phyloP scores from a whole-genome alignment of 164 flowering plant genomes.

The Stephania yunnanensis region DNA sequence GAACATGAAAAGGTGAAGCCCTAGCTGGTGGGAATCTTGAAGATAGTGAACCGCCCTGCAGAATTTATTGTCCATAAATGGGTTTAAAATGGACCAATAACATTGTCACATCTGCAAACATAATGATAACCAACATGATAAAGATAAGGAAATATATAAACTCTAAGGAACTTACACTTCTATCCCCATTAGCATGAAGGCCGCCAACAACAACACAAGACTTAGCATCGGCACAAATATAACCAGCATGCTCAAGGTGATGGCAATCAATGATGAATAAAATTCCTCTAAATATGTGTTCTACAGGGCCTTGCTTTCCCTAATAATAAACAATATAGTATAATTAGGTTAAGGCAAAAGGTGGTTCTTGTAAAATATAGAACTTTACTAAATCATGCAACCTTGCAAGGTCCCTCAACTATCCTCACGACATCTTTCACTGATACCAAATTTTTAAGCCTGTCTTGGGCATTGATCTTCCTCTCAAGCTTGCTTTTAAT shows the following conservation, averaged over 20 bases:
- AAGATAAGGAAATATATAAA: neutral
- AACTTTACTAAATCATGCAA: constrained; percentile 20
- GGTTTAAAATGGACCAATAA: neutral
- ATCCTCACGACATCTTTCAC: constrained; percentile 84
- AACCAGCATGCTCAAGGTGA: constrained; percentile 98
- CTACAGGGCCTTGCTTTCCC: constrained; percentile 99
- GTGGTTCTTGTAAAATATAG: neutral
- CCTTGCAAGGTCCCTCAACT: constrained; percentile 84
- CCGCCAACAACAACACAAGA: constrained; percentile 85
- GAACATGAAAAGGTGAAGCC: constrained; percentile 45
- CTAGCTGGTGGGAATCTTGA: constrained; percentile 51
- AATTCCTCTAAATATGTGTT: constrained; percentile 77
- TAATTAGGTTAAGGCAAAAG: constrained; percentile 1
- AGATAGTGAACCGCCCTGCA: constrained; percentile 47
- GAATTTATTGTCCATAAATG: neutral
- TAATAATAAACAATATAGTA: constrained; percentile 16
- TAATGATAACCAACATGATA: neutral
- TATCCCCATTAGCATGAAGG: constrained; percentile 58
- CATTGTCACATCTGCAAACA: neutral
- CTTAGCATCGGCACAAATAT: constrained; percentile 80
- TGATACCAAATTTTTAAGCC: constrained; percentile 52
- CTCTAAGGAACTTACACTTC: constrained; percentile 48
- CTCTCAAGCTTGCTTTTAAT: constrained; percentile 79
- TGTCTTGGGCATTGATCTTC: constrained; percentile 63
- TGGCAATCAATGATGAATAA: constrained; percentile 86